A percentile compares a stretch with the other conserved stretches of the same genome.
Evolutionary conservation across 148 eudicot species (phyloP).

Genomic region (Pharnaceum exiguum): DNA sequence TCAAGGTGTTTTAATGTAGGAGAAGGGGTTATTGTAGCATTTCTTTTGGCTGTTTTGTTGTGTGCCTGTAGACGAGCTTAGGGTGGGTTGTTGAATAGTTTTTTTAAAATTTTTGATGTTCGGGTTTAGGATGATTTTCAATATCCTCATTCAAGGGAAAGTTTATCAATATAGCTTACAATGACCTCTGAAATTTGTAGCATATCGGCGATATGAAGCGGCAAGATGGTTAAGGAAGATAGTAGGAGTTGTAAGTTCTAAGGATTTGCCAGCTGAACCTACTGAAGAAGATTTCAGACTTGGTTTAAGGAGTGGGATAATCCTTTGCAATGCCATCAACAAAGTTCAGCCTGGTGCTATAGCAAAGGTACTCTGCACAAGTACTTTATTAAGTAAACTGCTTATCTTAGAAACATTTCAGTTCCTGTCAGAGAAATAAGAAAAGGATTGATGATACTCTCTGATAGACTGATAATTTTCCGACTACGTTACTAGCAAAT

Average conservation of each 20-base stretch:
- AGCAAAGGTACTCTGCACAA: constrained; percentile 46
- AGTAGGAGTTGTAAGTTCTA: constrained; percentile 81
- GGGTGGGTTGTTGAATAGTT: background rate
- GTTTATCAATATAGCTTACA: background rate
- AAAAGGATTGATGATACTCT: too few relatives aligned
- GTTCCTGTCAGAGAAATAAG: too few relatives aligned
- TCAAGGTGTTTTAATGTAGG: too few relatives aligned
- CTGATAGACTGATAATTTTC: too few relatives aligned
- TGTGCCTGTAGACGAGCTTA: too few relatives aligned
- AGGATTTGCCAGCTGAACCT: constrained; percentile 92
- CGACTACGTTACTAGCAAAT: background rate
- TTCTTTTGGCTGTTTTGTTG: background rate
- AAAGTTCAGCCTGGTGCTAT: constrained; percentile 71
- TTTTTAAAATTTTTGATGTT: background rate
- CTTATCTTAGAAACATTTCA: background rate
- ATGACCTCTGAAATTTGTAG: constrained; percentile 31
- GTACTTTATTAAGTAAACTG: background rate
- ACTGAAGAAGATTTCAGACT: constrained; percentile 88
- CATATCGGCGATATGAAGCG: constrained; percentile 78
- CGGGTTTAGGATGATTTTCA: background rate
- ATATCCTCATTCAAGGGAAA: background rate
- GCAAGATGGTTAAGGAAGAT: constrained; percentile 84
- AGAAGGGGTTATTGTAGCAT: background rate
- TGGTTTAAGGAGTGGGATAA: constrained; percentile 79
- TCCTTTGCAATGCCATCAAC: constrained; percentile 90